A percentile compares a stretch with the other conserved stretches of the same genome.
phyloP scores from a whole-genome alignment of 192 early-diverging fungal species.

The Piromyces sp. region DNA sequence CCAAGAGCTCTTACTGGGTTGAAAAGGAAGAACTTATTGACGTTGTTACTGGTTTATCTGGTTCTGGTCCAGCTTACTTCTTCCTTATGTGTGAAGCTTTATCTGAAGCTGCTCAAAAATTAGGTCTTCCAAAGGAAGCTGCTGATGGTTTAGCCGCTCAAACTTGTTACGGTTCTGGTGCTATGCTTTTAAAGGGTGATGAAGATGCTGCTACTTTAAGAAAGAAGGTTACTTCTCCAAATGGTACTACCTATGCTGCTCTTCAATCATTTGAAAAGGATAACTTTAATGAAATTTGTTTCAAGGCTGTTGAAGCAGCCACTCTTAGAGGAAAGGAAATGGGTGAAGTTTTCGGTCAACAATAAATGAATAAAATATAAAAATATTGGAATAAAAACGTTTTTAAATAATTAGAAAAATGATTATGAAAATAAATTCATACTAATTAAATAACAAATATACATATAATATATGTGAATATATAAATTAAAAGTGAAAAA shows the following conservation, averaged over 20 bases:
- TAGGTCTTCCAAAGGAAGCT: conserved; percentile 54
- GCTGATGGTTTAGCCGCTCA: conserved; percentile 67
- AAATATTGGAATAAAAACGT: too few relatives aligned
- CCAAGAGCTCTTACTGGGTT: conserved; percentile 71
- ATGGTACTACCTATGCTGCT: conserved; percentile 84
- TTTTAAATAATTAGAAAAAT: too few relatives aligned
- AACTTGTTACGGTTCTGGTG: conserved; percentile 79
- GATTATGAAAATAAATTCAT: too few relatives aligned
- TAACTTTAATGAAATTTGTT: conserved; percentile 28
- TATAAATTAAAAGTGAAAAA: too few relatives aligned
- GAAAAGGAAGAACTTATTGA: conserved; percentile 58
- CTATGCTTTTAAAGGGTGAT: conserved; percentile 52
- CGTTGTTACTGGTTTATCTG: conserved; percentile 53
- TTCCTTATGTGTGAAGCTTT: conserved; percentile 81
- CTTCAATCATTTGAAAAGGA: conserved; percentile 54
- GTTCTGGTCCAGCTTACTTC: conserved; percentile 92
- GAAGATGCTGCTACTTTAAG: conserved; percentile 46
- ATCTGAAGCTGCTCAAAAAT: conserved; percentile 55
- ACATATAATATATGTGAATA: too few relatives aligned
- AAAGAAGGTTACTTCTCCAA: conserved; percentile 70
- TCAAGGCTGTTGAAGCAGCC: conserved; percentile 46
- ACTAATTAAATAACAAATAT: too few relatives aligned
- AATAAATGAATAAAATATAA: neutral
- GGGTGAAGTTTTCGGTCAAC: conserved; percentile 33
- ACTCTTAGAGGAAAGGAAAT: conserved; percentile 46